Evolutionary conservation across 2,329 filamentous ascomycete species (phyloP).

Genomic region (Aspergillus niger): DNA sequence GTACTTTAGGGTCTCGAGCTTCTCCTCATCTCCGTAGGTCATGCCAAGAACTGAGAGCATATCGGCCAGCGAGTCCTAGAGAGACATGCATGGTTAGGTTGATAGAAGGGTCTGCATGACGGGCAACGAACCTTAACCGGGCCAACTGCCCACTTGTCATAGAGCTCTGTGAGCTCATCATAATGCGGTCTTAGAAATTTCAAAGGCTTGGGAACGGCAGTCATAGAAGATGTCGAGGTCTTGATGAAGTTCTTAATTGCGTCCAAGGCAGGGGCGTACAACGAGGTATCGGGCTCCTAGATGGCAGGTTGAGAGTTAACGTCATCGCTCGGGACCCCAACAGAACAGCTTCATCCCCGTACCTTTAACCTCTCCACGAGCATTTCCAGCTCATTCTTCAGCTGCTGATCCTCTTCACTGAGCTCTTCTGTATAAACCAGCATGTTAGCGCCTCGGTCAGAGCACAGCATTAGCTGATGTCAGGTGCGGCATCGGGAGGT

Average conservation of each 20-base stretch:
- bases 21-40: slow-evolving; percentile 97
- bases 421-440: slow-evolving; percentile 72
- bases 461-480: slow-evolving; percentile 38
- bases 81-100: slow-evolving; percentile 8
- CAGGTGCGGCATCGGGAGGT: slow-evolving; percentile 6
- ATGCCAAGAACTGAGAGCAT: slow-evolving; percentile 97
- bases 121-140: slow-evolving; percentile 71
- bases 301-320: slow-evolving; percentile 25
- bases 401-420: slow-evolving; percentile 95
- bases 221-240: slow-evolving; percentile 99
- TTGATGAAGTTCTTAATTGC: slow-evolving; percentile 99
- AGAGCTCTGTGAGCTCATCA: slow-evolving; percentile 80
- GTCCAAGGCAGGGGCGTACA: slow-evolving; percentile 91
- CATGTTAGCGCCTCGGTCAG: slow-evolving; percentile 26
- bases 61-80: slow-evolving; percentile 75
- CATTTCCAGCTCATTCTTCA: slow-evolving; percentile 98
- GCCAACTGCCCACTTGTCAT: slow-evolving; percentile 83
- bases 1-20: slow-evolving; percentile 95
- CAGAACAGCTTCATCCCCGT: slow-evolving; percentile 26
- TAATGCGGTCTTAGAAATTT: slow-evolving; percentile 98
- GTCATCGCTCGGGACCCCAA: slow-evolving; percentile 24
- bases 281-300: slow-evolving; percentile 79
- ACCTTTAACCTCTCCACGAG: slow-evolving; percentile 92
- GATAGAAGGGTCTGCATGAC: neutral
- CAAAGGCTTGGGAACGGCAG: slow-evolving; percentile 94